A percentile compares a stretch with the other conserved stretches of the same genome.
These are phyloP conservation scores for Bryum argenteum DNA, from an alignment of 225 moss, liverwort and hornwort genomes.

Conservation along the genomic window DNA sequence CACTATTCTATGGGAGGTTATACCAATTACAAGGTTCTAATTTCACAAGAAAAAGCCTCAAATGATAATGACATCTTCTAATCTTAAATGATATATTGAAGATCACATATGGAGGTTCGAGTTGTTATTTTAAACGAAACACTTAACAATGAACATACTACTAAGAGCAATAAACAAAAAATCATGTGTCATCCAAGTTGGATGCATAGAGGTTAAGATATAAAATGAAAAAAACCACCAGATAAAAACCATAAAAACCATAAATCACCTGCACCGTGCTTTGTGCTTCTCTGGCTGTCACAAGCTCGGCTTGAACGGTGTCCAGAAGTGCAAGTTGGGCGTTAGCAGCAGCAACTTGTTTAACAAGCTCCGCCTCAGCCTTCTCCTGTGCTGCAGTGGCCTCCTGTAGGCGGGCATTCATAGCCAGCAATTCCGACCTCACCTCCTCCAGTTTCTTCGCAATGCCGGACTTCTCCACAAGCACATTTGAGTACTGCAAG, in stretches of 20 bases:
- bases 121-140: too few species aligned
- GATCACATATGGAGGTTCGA: too few species aligned
- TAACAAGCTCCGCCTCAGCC: constrained; percentile 28
- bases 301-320: constrained; percentile 35
- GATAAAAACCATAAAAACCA: not conserved
- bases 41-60: too few species aligned
- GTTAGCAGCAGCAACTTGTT: constrained; percentile 19
- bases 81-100: too few species aligned
- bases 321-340: constrained; percentile 23
- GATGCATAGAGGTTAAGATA: not conserved
- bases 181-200: not conserved
- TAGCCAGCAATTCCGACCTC: constrained; percentile 34
- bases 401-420: constrained; percentile 31
- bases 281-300: constrained; percentile 37
- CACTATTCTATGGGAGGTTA: too few species aligned
- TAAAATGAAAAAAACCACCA: too few species aligned
- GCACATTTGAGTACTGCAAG: constrained; percentile 26
- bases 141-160: too few species aligned
- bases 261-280: constrained; percentile 33
- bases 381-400: constrained; percentile 37
- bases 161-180: too few species aligned
- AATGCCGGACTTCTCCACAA: constrained; percentile 25
- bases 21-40: too few species aligned
- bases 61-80: too few species aligned
- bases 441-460: constrained; percentile 43